Percentiles rank a stretch among this genome's conserved stretches.
Conservation (phyloP, 2,329 filamentous ascomycete genomes). For the Xylariaceae sp. region DNA sequence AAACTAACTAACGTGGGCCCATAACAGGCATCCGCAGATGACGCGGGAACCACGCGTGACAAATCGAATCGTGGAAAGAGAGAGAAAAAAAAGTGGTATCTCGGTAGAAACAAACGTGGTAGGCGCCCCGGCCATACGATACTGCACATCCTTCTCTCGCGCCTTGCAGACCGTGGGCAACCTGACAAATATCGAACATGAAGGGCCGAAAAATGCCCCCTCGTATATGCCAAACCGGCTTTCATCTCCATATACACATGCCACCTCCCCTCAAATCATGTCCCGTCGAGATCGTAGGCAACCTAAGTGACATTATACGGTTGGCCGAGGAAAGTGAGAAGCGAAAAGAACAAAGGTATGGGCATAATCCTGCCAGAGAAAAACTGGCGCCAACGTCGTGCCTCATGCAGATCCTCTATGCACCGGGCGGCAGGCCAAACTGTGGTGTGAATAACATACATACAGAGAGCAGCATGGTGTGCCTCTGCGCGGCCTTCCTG, state of each 20-base stretch:
- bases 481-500: not conserved
- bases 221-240: slow-evolving; percentile 10
- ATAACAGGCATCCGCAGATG: slow-evolving; percentile 1
- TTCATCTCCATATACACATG: slow-evolving; percentile 25
- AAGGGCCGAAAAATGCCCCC: slow-evolving; percentile 4
- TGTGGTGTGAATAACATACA: not conserved
- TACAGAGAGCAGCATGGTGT: not conserved
- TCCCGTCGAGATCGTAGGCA: slow-evolving; percentile 27
- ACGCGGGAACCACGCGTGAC: slow-evolving; percentile 2
- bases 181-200: slow-evolving; percentile 9
- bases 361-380: slow-evolving; percentile 8
- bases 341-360: slow-evolving; percentile 14
- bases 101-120: slow-evolving; percentile 20
- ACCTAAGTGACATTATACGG: slow-evolving; percentile 14
- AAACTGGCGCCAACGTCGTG: slow-evolving; percentile 6
- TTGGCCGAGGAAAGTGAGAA: slow-evolving; percentile 14
- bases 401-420: not conserved
- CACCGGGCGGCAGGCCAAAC: slow-evolving; percentile 5
- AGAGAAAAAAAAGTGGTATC: slow-evolving; percentile 28
- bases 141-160: slow-evolving; percentile 11
- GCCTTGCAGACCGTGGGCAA: slow-evolving; percentile 9
- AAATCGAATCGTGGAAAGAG: slow-evolving; percentile 7
- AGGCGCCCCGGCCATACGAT: slow-evolving; percentile 20
- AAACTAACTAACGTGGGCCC: not conserved
- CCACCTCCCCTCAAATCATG: slow-evolving; percentile 26